Conservation (phyloP, 371 early-diverging fungal species). For the Mortierella sp. region DNA sequence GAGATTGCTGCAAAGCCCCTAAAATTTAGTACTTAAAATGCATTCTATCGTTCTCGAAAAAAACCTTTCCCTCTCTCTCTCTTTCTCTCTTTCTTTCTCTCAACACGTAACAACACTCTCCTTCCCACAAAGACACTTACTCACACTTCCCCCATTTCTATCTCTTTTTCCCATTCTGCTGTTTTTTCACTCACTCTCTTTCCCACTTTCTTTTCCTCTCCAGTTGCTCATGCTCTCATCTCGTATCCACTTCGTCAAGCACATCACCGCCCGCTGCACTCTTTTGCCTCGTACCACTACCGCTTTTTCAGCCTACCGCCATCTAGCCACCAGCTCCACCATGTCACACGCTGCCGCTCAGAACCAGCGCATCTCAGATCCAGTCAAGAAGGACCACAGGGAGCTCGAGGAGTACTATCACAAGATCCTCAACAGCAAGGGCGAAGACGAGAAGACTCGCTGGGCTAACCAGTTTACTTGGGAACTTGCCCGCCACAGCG, state of each 20-base stretch:
- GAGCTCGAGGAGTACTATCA: slow-evolving; percentile 35
- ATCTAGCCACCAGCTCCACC: neutral
- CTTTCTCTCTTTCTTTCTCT: neutral
- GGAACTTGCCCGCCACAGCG: slow-evolving; percentile 50
- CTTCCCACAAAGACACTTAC: neutral
- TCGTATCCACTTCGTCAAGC: neutral
- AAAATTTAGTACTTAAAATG: neutral
- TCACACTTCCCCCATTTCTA: too few relatives aligned
- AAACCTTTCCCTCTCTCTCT: neutral
- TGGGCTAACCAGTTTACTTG: slow-evolving; percentile 47
- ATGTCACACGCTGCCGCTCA: neutral
- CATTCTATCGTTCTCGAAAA: neutral
- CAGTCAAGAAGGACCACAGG: slow-evolving; percentile 33
- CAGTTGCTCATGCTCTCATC: neutral
- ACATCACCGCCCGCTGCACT: neutral
- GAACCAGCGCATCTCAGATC: slow-evolving; percentile 25
- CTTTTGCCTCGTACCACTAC: neutral
- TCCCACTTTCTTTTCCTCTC: neutral
- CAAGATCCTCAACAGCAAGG: slow-evolving; percentile 22
- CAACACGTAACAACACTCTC: neutral
- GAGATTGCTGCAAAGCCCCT: neutral
- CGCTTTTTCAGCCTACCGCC: neutral
- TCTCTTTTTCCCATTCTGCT: neutral
- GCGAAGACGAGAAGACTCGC: slow-evolving; percentile 33
- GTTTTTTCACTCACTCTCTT: neutral